Evolutionary conservation across 192 early-diverging fungal genomes (phyloP).

Genomic region (Backusella liffmaniae): DNA sequence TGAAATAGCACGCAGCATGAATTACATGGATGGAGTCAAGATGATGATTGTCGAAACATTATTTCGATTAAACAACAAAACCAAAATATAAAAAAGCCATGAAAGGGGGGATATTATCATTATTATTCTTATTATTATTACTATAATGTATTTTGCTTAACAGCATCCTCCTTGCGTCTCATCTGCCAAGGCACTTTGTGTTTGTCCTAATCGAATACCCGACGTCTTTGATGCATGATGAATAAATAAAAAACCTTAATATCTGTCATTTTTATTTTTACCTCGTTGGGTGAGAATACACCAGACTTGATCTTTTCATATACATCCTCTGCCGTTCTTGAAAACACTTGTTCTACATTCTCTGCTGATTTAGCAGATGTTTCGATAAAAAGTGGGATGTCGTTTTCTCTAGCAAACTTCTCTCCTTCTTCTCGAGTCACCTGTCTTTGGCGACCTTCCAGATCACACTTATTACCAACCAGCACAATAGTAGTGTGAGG

Average conservation of each 20-base stretch:
- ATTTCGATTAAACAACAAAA: neutral
- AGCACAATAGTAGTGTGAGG: slow-evolving; percentile 87
- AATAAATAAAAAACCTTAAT: slow-evolving; percentile 1
- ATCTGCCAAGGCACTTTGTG: slow-evolving; percentile 37
- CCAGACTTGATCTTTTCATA: slow-evolving; percentile 79
- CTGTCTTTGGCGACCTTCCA: slow-evolving; percentile 69
- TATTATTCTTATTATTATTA: neutral
- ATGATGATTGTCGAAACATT: neutral
- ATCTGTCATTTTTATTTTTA: slow-evolving; percentile 26
- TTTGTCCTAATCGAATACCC: slow-evolving; percentile 63
- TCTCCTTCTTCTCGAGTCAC: slow-evolving; percentile 87
- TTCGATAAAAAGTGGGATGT: slow-evolving; percentile 81
- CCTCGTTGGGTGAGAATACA: slow-evolving; percentile 71
- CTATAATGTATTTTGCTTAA: neutral
- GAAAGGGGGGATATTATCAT: neutral
- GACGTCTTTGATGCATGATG: slow-evolving; percentile 23
- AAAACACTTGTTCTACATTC: slow-evolving; percentile 83
- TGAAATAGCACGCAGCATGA: neutral
- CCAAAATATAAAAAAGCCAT: neutral
- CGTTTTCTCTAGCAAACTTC: slow-evolving; percentile 82
- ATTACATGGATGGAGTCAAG: neutral
- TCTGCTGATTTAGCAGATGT: slow-evolving; percentile 87
- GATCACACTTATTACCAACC: slow-evolving; percentile 91
- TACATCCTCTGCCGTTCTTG: slow-evolving; percentile 77
- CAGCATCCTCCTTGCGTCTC: slow-evolving; percentile 14